phyloP scores from a whole-genome alignment of 2,329 filamentous ascomycete species.

The Colletotrichum horii region DNA sequence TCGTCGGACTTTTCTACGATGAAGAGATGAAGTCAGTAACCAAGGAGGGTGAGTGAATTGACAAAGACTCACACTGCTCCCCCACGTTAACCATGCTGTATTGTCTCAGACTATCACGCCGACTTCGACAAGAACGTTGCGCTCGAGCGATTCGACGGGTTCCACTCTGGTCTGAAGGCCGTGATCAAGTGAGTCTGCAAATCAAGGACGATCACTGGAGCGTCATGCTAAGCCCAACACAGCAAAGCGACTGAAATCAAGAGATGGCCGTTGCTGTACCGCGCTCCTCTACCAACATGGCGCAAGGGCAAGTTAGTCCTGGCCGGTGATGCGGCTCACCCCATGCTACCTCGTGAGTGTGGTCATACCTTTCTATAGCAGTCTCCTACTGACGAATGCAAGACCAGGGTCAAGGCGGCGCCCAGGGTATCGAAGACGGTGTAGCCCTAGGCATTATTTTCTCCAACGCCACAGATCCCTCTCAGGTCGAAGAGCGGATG shows the following conservation, averaged over 20 bases:
- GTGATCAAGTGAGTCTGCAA: conserved; percentile 29
- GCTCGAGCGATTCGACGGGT: conserved; percentile 30
- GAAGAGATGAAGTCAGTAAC: conserved; percentile 19
- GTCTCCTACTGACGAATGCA: background rate
- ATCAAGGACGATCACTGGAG: background rate
- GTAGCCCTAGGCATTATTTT: conserved; percentile 34
- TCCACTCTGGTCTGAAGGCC: conserved; percentile 29
- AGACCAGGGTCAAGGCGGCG: conserved; percentile 44
- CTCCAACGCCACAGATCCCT: conserved; percentile 20
- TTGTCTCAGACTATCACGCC: background rate
- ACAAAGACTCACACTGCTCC: background rate
- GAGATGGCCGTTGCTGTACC: conserved; percentile 39
- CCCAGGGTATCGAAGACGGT: conserved; percentile 40
- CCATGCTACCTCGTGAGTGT: conserved; percentile 39
- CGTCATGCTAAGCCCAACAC: background rate
- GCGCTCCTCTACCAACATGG: conserved; percentile 36
- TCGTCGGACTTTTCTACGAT: conserved; percentile 35
- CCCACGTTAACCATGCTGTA: background rate
- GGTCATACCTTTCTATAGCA: background rate
- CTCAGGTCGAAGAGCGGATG: conserved; percentile 27
- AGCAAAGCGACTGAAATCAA: conserved; percentile 40
- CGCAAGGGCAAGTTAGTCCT: conserved; percentile 35
- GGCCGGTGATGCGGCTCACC: conserved; percentile 42
- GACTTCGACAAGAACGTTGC: conserved; percentile 30
- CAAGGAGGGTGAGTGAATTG: background rate